A percentile compares a stretch with the other conserved stretches of the same genome.
These are phyloP conservation scores for Bolboschoenus planiculmis DNA, from an alignment of 176 grass and related monocot species.

Conservation along the genomic window DNA sequence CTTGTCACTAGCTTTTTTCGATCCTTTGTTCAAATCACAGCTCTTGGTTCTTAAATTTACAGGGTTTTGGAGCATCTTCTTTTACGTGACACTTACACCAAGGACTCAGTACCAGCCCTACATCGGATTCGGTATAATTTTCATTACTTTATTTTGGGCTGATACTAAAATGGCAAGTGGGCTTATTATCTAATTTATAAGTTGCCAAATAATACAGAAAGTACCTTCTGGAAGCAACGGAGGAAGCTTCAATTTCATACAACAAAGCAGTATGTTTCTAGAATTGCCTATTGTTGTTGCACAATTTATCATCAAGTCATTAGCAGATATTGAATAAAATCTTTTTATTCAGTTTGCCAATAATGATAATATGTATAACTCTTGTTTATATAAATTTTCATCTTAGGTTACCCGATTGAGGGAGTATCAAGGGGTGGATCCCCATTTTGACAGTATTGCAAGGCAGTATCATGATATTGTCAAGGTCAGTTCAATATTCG, in stretches of 20 bases:
- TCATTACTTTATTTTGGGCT: neutral
- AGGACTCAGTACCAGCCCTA: constrained; percentile 81
- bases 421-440: constrained; percentile 97
- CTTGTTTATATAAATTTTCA: neutral
- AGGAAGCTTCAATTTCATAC: constrained; percentile 95
- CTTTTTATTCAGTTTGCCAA: neutral
- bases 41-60: constrained; percentile 11
- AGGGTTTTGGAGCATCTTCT: constrained; percentile 97
- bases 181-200: neutral
- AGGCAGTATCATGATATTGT: constrained; percentile 95
- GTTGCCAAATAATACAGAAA: constrained; percentile 52
- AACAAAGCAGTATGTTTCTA: constrained; percentile 67
- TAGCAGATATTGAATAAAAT: neutral
- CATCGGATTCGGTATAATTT: constrained; percentile 71
- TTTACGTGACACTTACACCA: constrained; percentile 94
- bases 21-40: neutral
- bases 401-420: constrained; percentile 81
- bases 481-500: constrained; percentile 36
- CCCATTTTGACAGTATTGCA: constrained; percentile 91
- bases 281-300: neutral
- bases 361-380: neutral
- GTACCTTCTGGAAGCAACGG: constrained; percentile 89
- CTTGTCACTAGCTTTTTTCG: neutral
- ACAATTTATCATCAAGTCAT: neutral
- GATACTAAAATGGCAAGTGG: neutral